A percentile compares a stretch with the other conserved stretches of the same genome.
phyloP scores from a whole-genome alignment of 2,329 filamentous ascomycete genomes.

The Ophiostoma himal-ulmi region DNA sequence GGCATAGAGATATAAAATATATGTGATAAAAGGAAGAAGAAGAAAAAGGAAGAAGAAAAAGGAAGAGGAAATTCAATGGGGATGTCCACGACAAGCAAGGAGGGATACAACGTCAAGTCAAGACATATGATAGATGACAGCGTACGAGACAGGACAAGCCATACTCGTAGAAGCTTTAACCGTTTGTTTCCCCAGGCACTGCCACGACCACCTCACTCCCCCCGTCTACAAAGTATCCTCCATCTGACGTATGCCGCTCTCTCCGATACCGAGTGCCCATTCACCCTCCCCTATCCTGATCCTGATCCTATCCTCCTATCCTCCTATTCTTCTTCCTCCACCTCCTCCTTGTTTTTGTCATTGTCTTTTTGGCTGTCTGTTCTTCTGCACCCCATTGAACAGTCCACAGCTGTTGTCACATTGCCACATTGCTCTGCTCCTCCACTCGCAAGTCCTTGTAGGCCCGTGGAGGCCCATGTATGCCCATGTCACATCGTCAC shows the following conservation, averaged over 20 bases:
- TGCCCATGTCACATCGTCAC: constrained; percentile 12
- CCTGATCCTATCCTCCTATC: background rate
- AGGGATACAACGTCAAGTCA: background rate
- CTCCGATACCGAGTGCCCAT: constrained; percentile 4
- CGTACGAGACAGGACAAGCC: no score
- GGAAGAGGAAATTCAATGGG: background rate
- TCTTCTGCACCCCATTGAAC: background rate
- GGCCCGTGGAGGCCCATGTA: background rate
- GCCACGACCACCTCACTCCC: background rate
- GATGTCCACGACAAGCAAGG: background rate
- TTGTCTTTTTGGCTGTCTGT: background rate
- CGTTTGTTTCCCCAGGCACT: background rate
- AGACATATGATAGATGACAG: background rate
- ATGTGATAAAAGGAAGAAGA: background rate
- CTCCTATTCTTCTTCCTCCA: background rate
- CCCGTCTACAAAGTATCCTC: background rate
- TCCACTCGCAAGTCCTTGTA: background rate
- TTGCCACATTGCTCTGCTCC: constrained; percentile 7
- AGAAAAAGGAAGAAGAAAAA: background rate
- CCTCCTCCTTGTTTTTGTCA: background rate
- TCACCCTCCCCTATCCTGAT: background rate
- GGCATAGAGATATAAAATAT: background rate
- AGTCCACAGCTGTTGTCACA: constrained; percentile 14
- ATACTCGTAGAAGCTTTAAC: background rate
- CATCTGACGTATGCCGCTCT: background rate